phyloP scores from a whole-genome alignment of 768 basidiomycete genomes.

The Lentinula aciculospora region DNA sequence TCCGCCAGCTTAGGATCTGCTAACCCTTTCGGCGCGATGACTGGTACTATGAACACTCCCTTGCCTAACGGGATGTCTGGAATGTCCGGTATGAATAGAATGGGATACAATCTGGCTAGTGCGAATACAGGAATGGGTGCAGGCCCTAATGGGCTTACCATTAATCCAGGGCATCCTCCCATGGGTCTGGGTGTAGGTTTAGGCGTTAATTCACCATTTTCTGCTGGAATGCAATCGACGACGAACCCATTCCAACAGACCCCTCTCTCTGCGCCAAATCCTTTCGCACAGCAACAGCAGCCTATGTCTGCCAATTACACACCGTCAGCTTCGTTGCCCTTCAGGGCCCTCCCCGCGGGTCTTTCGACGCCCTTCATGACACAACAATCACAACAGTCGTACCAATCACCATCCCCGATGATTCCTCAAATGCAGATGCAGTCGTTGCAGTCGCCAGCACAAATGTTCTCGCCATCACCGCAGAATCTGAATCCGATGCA shows the following conservation, averaged over 20 bases:
- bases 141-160: constrained; percentile 8
- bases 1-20: background rate
- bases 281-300: constrained; percentile 14
- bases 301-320: constrained; percentile 3
- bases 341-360: constrained; percentile 5
- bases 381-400: constrained; percentile 19
- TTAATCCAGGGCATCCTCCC: constrained; percentile 10
- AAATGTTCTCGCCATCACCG: constrained; percentile 15
- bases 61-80: background rate
- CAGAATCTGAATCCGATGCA: constrained; percentile 13
- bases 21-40: constrained; percentile 1
- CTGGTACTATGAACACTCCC: background rate
- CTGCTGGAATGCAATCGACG: constrained; percentile 1
- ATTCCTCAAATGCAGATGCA: constrained; percentile 12
- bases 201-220: constrained; percentile 18
- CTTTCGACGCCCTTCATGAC: constrained; percentile 19
- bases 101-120: background rate
- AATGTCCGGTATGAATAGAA: background rate
- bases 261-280: constrained; percentile 8
- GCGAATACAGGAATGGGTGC: constrained; percentile 4
- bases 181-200: constrained; percentile 15
- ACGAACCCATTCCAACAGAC: constrained; percentile 24
- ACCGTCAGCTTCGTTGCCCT: background rate
- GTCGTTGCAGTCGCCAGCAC: constrained; percentile 14
- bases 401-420: constrained; percentile 8